phyloP scores from a whole-genome alignment of 495 filamentous ascomycete genomes.

The Penicillium diatomitis region DNA sequence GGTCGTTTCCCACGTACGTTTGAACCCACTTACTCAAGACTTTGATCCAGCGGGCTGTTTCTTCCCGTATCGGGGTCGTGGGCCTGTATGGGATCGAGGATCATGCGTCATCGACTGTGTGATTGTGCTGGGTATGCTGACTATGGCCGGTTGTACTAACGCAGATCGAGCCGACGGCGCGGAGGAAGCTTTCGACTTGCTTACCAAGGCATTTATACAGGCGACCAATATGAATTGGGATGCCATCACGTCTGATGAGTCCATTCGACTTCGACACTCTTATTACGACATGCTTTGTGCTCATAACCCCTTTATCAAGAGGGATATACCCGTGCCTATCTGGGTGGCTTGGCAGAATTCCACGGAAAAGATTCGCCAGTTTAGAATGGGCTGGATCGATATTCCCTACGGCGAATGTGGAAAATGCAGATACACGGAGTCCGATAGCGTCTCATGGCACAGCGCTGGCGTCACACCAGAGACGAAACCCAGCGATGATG shows the following conservation, averaged over 20 bases:
- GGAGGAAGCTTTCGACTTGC: constrained; percentile 5
- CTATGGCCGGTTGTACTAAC: constrained; percentile 30
- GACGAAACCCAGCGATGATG: neutral
- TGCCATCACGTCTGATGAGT: constrained; percentile 6
- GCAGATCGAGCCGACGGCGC: constrained; percentile 19
- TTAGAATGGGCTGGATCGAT: constrained; percentile 4
- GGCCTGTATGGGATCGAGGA: constrained; percentile 13
- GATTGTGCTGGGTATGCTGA: constrained; percentile 27
- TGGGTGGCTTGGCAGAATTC: constrained; percentile 14
- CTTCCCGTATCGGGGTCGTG: constrained; percentile 22
- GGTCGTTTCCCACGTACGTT: constrained; percentile 7
- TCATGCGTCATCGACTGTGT: constrained; percentile 24
- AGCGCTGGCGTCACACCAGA: neutral
- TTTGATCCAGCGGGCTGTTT: constrained; percentile 11
- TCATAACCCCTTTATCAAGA: neutral
- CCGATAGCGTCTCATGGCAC: too few species aligned
- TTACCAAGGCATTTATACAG: constrained; percentile 26
- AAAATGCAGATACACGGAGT: neutral
- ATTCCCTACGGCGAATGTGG: neutral
- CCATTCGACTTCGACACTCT: constrained; percentile 13
- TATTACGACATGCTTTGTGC: constrained; percentile 10
- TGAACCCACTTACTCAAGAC: constrained; percentile 4
- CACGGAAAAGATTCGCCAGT: constrained; percentile 22
- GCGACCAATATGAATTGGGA: constrained; percentile 28
- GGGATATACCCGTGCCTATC: constrained; percentile 3